Evolutionary conservation across 768 basidiomycete species (phyloP).

Genomic region (Tulasnella sp.): DNA sequence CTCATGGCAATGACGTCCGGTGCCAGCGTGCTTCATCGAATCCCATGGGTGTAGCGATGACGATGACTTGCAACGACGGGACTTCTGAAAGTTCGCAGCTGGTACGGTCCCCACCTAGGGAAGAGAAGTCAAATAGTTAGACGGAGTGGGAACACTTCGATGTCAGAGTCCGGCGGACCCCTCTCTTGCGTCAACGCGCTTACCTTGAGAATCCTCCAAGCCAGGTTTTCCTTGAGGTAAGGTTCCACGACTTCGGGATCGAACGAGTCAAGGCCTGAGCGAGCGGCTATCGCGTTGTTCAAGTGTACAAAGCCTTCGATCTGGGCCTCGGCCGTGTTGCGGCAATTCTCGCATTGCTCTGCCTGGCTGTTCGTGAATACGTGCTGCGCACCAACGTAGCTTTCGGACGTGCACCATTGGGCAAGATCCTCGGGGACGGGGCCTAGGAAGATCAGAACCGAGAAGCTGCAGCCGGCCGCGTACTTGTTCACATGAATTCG

Average conservation of each 20-base stretch:
- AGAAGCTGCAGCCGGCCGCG: neutral
- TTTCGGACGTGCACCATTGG: slow-evolving; percentile 2
- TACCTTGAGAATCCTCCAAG: slow-evolving; percentile 23
- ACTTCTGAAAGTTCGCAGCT: neutral
- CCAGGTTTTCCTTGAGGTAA: neutral
- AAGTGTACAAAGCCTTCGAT: slow-evolving; percentile 13
- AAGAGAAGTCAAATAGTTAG: neutral
- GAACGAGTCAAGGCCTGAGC: neutral
- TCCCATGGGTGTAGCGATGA: neutral
- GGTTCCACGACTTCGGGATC: slow-evolving; percentile 19
- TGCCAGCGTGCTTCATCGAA: neutral
- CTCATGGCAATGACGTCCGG: neutral
- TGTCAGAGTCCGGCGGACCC: neutral
- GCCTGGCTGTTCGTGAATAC: neutral
- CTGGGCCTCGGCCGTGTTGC: neutral
- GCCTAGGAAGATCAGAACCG: slow-evolving; percentile 16
- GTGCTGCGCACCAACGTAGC: neutral
- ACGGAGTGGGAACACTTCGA: neutral
- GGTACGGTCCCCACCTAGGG: slow-evolving; percentile 6
- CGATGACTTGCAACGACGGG: neutral
- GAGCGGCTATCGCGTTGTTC: neutral
- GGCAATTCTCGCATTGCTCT: slow-evolving; percentile 22
- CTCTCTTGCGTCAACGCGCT: neutral
- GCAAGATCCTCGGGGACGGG: neutral
- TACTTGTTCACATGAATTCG: neutral